phyloP scores from a whole-genome alignment of 108 stramenopile genomes.

The Cyclotella baltica region DNA sequence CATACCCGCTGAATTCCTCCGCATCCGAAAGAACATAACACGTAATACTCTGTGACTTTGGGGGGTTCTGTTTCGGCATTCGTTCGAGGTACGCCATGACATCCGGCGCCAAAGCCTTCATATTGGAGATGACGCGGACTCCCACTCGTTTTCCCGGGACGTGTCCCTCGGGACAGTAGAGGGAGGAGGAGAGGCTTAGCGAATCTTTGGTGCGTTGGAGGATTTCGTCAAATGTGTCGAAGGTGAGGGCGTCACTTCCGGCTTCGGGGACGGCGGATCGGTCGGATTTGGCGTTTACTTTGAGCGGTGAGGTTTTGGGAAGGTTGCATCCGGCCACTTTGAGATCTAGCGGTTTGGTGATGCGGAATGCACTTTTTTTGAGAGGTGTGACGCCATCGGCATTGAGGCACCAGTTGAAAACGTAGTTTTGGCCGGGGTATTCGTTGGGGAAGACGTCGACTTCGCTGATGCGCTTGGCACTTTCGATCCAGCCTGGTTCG shows the following conservation, averaged over 20 bases:
- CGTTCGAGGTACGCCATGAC: constrained; percentile 86
- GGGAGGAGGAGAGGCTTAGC: constrained; percentile 62
- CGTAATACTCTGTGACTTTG: constrained; percentile 74
- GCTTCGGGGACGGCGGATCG: constrained; percentile 77
- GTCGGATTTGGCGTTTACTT: constrained; percentile 54
- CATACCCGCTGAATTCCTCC: constrained; percentile 82
- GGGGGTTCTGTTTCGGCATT: constrained; percentile 71
- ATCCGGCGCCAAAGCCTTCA: constrained; percentile 62
- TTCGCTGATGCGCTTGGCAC: constrained; percentile 71
- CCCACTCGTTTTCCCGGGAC: constrained; percentile 76
- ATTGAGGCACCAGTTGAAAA: constrained; percentile 90
- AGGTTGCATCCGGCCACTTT: constrained; percentile 74
- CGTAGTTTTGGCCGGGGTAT: constrained; percentile 87
- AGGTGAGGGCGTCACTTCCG: constrained; percentile 73
- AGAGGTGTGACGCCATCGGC: constrained; percentile 89
- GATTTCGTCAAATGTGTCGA: constrained; percentile 78
- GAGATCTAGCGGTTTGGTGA: constrained; percentile 86
- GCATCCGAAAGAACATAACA: constrained; percentile 73
- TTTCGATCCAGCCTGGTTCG: constrained; percentile 49
- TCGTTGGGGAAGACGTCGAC: constrained; percentile 77
- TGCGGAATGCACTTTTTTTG: constrained; percentile 85
- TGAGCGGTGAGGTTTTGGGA: constrained; percentile 73
- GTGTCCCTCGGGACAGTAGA: constrained; percentile 90
- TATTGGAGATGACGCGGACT: constrained; percentile 86
- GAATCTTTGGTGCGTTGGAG: constrained; percentile 77